A percentile compares a stretch with the other conserved stretches of the same genome.
Conservation (phyloP, 2,329 filamentous ascomycete species). For the Neofusicoccum ribis region DNA sequence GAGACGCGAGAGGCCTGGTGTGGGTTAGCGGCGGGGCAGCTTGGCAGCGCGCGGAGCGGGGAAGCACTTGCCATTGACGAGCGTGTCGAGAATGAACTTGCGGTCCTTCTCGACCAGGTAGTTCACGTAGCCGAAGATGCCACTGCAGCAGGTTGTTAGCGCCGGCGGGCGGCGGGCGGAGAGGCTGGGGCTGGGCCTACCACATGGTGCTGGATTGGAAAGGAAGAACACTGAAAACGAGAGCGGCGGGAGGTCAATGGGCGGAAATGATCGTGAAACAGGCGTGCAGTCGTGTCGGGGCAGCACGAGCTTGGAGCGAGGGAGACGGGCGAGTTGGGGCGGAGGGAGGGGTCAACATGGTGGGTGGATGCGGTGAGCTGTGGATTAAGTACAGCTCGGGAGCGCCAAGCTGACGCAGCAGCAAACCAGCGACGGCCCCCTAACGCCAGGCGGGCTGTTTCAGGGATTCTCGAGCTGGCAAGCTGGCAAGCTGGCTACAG, state of each 20-base stretch:
- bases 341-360: constrained; percentile 15
- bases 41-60: constrained; percentile 16
- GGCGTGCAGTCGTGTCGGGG: constrained; percentile 9
- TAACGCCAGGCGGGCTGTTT: constrained; percentile 14
- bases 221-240: constrained; percentile 17
- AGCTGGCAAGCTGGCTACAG: constrained; percentile 16
- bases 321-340: constrained; percentile 11
- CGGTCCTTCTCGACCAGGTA: constrained; percentile 99
- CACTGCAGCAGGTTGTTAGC: constrained; percentile 53
- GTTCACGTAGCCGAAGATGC: constrained; percentile 98
- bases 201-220: constrained; percentile 16
- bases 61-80: constrained; percentile 79
- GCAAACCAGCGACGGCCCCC: constrained; percentile 9
- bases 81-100: constrained; percentile 91
- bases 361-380: constrained; percentile 15
- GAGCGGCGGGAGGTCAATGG: constrained; percentile 1
- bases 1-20: constrained; percentile 81
- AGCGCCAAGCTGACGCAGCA: constrained; percentile 11
- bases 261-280: constrained; percentile 15
- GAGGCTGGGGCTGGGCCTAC: constrained; percentile 10
- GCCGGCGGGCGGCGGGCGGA: not conserved
- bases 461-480: constrained; percentile 4
- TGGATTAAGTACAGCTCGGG: constrained; percentile 17
- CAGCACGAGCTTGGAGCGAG: not conserved
- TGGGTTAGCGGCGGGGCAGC: constrained; percentile 22